A percentile compares a stretch with the other conserved stretches of the same genome.
Conservation (phyloP, 768 basidiomycete genomes). For the Tylopilus rubrobrunneus region DNA sequence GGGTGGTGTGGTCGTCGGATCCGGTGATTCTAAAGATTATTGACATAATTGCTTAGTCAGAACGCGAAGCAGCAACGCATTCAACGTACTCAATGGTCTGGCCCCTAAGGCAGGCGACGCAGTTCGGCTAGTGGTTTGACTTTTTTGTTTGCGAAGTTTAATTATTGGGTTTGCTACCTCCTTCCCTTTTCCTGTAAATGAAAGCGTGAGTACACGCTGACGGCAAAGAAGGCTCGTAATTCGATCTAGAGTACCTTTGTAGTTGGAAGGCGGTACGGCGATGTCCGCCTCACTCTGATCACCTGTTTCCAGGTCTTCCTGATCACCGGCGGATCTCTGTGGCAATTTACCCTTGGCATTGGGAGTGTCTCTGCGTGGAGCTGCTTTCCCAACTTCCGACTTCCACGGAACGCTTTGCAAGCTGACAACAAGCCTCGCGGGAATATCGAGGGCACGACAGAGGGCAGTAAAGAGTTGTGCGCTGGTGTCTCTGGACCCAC, state of each 20-base stretch:
- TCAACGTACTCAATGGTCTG: slow-evolving; percentile 18
- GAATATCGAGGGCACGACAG: slow-evolving; percentile 81
- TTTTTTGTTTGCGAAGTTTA: slow-evolving; percentile 54
- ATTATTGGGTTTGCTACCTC: slow-evolving; percentile 53
- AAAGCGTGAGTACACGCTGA: slow-evolving; percentile 4
- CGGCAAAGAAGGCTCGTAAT: background rate
- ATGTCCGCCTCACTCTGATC: slow-evolving; percentile 39
- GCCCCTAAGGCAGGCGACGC: slow-evolving; percentile 17
- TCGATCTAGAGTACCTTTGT: slow-evolving; percentile 30
- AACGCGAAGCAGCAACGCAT: slow-evolving; percentile 2
- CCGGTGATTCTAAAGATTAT: slow-evolving; percentile 25
- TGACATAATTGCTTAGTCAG: slow-evolving; percentile 26
- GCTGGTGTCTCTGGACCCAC: slow-evolving; percentile 80
- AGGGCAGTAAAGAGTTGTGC: slow-evolving; percentile 90
- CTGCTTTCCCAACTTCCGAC: slow-evolving; percentile 52
- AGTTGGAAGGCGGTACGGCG: slow-evolving; percentile 27
- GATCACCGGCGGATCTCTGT: slow-evolving; percentile 17
- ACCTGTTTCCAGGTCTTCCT: slow-evolving; percentile 26
- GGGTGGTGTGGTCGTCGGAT: slow-evolving; percentile 68
- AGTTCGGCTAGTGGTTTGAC: slow-evolving; percentile 44
- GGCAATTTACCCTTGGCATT: slow-evolving; percentile 36
- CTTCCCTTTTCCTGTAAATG: slow-evolving; percentile 50
- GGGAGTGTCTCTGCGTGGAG: slow-evolving; percentile 36
- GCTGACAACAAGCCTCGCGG: slow-evolving; percentile 83
- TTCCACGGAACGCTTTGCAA: slow-evolving; percentile 94